Evolutionary conservation across 441 rosid species (phyloP).

Genomic region (Lagerstroemia fauriei): DNA sequence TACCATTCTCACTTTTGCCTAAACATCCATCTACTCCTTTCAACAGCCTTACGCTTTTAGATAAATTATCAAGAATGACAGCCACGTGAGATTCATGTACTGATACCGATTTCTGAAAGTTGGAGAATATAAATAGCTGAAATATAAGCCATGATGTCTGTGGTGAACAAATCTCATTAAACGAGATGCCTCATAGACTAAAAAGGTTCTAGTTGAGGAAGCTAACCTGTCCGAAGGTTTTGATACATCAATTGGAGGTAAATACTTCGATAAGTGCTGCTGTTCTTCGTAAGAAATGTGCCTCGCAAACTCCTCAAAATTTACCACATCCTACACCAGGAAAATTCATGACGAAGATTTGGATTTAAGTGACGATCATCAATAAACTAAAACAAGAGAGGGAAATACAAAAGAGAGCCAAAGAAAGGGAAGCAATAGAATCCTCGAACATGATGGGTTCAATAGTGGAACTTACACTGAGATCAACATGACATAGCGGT

Average conservation of each 20-base stretch:
- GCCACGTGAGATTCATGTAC: background rate
- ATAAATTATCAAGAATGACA: background rate
- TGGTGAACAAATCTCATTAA: background rate
- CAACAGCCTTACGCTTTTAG: background rate
- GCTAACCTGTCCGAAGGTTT: slow-evolving; percentile 60
- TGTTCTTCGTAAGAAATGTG: slow-evolving; percentile 75
- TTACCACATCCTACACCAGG: slow-evolving; percentile 61
- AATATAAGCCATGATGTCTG: background rate
- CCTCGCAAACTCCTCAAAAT: slow-evolving; percentile 68
- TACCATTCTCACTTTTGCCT: background rate
- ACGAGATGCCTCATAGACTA: background rate
- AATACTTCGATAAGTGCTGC: slow-evolving; percentile 62
- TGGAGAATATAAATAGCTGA: background rate
- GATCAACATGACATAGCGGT: slow-evolving; percentile 13
- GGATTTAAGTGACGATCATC: too few relatives aligned
- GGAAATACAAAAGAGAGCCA: background rate
- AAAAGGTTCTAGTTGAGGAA: slow-evolving; percentile 2
- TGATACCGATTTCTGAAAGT: background rate
- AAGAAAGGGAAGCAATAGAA: background rate
- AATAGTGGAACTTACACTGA: slow-evolving; percentile 18
- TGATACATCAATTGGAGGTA: slow-evolving; percentile 61
- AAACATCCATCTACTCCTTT: too few relatives aligned
- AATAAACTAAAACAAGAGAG: too few relatives aligned
- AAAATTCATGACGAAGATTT: slow-evolving; percentile 7
- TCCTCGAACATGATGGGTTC: background rate